These are phyloP conservation scores for Ceratocystis smalleyi DNA, from an alignment of 2,329 filamentous ascomycete genomes.

Conservation along the genomic window DNA sequence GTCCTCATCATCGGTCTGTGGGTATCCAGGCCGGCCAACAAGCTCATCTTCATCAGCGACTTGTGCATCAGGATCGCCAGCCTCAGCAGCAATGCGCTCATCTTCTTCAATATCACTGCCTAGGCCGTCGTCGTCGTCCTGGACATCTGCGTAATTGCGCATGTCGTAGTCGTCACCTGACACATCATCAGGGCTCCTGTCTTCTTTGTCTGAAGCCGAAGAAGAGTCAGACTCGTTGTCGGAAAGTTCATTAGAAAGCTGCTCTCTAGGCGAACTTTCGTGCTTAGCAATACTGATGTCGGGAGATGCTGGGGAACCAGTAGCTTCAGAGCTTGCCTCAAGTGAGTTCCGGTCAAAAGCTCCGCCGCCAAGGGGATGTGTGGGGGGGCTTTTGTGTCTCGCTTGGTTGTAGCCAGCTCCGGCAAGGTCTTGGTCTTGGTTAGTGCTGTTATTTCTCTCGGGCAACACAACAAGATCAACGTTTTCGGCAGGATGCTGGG, in stretches of 20 bases:
- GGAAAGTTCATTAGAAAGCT: not conserved
- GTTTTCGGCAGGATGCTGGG: not conserved
- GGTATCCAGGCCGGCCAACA: not conserved
- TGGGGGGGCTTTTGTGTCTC: not conserved
- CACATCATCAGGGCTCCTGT: conserved; percentile 20
- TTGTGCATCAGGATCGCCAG: conserved; percentile 7
- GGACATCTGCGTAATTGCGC: conserved; percentile 20
- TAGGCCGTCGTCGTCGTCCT: conserved; percentile 18
- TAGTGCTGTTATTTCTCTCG: not conserved
- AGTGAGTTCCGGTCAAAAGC: not conserved
- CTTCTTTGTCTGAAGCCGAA: conserved; percentile 20
- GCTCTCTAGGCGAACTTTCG: not conserved
- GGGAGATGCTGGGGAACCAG: not conserved
- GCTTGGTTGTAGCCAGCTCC: not conserved
- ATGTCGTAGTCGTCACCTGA: conserved; percentile 21
- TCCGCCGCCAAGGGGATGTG: too few species aligned
- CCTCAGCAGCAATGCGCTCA: conserved; percentile 6
- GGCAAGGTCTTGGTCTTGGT: not conserved
- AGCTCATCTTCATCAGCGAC: conserved; percentile 13
- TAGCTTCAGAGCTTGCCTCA: not conserved
- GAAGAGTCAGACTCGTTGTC: not conserved
- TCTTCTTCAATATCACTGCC: conserved; percentile 11
- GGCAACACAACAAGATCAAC: not conserved
- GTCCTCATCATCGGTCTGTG: conserved; percentile 6
- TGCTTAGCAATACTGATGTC: not conserved